Percentiles rank a stretch among this genome's conserved stretches.
These are phyloP conservation scores for Corylus americana DNA, from an alignment of 306 rosid species.

Conservation along the genomic window DNA sequence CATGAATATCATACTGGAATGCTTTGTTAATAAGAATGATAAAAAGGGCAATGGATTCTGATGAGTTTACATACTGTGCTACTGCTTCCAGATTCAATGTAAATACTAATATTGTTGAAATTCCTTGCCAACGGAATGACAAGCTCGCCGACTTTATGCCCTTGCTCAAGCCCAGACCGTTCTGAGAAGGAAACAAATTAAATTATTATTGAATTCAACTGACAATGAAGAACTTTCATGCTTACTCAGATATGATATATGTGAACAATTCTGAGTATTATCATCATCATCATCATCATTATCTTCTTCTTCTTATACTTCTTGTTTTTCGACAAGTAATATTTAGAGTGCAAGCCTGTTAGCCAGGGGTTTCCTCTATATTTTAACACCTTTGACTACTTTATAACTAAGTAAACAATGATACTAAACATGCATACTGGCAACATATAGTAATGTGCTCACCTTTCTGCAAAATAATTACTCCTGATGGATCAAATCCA, in stretches of 20 bases:
- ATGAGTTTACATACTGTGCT: constrained; percentile 40
- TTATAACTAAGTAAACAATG: background rate
- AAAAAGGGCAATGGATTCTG: background rate
- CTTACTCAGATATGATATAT: constrained; percentile 6
- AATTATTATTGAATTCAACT: constrained; percentile 6
- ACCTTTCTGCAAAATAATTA: constrained; percentile 85
- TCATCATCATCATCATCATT: background rate
- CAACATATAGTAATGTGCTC: background rate
- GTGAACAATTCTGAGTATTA: background rate
- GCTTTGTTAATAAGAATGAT: background rate
- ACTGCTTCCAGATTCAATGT: constrained; percentile 53
- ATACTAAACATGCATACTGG: background rate
- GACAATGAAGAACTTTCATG: background rate
- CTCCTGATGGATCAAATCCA: constrained; percentile 90
- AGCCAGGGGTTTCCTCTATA: too few relatives aligned
- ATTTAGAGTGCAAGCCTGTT: background rate
- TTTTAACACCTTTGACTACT: background rate
- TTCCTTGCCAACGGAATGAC: constrained; percentile 89
- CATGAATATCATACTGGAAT: background rate
- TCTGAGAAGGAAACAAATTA: constrained; percentile 42
- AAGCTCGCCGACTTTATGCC: constrained; percentile 83
- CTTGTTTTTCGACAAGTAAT: background rate
- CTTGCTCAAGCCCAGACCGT: constrained; percentile 84
- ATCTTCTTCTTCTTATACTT: background rate
- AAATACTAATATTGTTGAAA: constrained; percentile 47